Base-by-base conservation (phyloP, 2,329 filamentous ascomycete genomes). In the Botryotinia globosa region DNA sequence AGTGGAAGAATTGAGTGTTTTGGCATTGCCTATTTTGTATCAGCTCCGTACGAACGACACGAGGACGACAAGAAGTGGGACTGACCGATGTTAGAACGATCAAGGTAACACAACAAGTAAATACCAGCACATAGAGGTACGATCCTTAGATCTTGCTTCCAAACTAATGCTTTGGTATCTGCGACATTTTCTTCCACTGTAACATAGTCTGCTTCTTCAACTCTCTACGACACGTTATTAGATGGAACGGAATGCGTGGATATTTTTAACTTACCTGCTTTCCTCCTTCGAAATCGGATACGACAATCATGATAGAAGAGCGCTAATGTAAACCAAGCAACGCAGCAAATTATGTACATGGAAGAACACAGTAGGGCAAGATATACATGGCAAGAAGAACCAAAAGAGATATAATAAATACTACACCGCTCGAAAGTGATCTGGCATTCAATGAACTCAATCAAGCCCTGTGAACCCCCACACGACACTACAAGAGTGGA, bases 51-150 rank as follows among this genome's bases (percentile, higher is more conserved):
- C 22, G 44, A 0, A 32, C 8, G 20, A 22, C 20, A 12, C 10
- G 16, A 9, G 6, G 39, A 5, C 20, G 3, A 18, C 44, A 51
- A 42, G n/a, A 56, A 25, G 37, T 68, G 3, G 54, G 29, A 62
- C 77, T 64, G 73, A 84, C 89, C 89, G 73, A 92, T 92, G 80
- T 92, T 92, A 72, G 88, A 87, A 61, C 88, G 84, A 80, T 92
- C 90, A 37, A 92, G 85, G 79, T 90, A 92, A 81, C 88, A 90
- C 34, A 92, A 84, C 63, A 92, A 84, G 80, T 91, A 93, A 68
- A 92, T 90, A 69, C 81, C 82, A 10, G 88, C 87, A n/a, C 85
- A 87, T 22, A 92, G 81, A 1, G 90, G 90, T 22, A 92, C 82
- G 72, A 92, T 90, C 71, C 87, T 85, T 29, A 87, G 73, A 79